Percentiles rank a stretch among this genome's conserved stretches.
Conservation (phyloP, 2,329 filamentous ascomycete genomes). For the Cladosporium austrohemisphaericum region DNA sequence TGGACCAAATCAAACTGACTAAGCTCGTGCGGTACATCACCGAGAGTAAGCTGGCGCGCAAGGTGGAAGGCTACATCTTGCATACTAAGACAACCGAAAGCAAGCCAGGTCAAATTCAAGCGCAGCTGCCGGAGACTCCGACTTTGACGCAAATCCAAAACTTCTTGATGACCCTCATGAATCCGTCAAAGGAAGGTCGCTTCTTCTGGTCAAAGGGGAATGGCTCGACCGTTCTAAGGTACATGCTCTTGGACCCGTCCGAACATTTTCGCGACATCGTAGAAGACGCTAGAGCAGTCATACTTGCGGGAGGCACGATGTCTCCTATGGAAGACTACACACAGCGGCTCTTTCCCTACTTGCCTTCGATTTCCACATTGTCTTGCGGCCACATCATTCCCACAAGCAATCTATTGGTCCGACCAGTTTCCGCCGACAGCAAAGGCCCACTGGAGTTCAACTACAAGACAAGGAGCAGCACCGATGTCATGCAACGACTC, state of each 20-base stretch:
- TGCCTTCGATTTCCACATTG: constrained; percentile 68
- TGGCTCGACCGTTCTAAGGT: constrained; percentile 64
- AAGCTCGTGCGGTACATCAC: constrained; percentile 84
- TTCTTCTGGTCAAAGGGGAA: constrained; percentile 53
- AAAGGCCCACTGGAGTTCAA: constrained; percentile 74
- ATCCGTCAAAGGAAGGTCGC: constrained; percentile 67
- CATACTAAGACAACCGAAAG: constrained; percentile 40
- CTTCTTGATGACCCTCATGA: constrained; percentile 78
- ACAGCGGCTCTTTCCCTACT: constrained; percentile 76
- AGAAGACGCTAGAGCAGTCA: constrained; percentile 76
- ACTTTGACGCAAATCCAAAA: constrained; percentile 61
- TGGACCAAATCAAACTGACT: constrained; percentile 93
- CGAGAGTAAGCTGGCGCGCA: constrained; percentile 87
- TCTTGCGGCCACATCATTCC: constrained; percentile 96
- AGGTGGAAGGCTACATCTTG: constrained; percentile 83
- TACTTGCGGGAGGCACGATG: constrained; percentile 95
- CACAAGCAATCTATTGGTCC: constrained; percentile 71
- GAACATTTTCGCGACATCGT: constrained; percentile 88
- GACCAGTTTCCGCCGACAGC: constrained; percentile 56
- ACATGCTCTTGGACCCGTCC: constrained; percentile 85
- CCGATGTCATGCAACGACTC: constrained; percentile 64
- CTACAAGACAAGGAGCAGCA: constrained; percentile 70
- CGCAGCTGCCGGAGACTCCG: constrained; percentile 37
- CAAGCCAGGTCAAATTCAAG: not conserved
- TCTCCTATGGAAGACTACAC: constrained; percentile 92